A percentile compares a stretch with the other conserved stretches of the same genome.
Conservation (phyloP, 2,329 filamentous ascomycete species). For the Paramyrothecium sp. region DNA sequence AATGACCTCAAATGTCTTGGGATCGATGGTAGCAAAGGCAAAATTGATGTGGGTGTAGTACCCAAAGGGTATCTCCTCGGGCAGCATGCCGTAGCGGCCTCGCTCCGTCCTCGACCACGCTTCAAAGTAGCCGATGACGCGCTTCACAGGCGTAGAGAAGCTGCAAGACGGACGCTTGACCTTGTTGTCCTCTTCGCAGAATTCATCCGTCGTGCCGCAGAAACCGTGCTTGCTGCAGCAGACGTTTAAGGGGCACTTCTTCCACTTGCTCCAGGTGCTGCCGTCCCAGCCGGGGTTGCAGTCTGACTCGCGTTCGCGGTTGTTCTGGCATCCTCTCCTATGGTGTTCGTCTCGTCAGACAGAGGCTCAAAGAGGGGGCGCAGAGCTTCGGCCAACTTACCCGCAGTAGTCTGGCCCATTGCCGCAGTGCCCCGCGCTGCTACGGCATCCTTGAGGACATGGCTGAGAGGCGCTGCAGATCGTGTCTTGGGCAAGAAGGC, state of each 20-base stretch:
- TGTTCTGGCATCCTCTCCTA: conserved; percentile 13
- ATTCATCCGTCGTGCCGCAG: conserved; percentile 26
- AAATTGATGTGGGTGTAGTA: conserved; percentile 31
- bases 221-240: conserved; percentile 31
- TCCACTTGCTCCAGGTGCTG: conserved; percentile 24
- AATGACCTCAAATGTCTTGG: conserved; percentile 19
- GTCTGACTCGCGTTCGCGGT: conserved; percentile 21
- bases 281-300: conserved; percentile 27
- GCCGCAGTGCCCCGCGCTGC: too few relatives aligned
- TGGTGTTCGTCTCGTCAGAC: conserved; percentile 16
- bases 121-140: conserved; percentile 27
- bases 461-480: too few relatives aligned
- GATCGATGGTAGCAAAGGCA: conserved; percentile 30
- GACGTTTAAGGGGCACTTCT: conserved; percentile 30
- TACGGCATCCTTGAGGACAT: too few relatives aligned
- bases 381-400: conserved; percentile 15
- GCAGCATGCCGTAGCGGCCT: conserved; percentile 18
- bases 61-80: conserved; percentile 18
- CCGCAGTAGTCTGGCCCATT: too few relatives aligned
- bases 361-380: conserved; percentile 14
- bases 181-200: conserved; percentile 16
- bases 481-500: too few relatives aligned
- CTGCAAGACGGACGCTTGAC: conserved; percentile 9
- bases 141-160: not conserved
- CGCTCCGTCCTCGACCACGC: conserved; percentile 15